These are phyloP conservation scores for Penicillium sp. DNA, from an alignment of 2,329 filamentous ascomycete genomes.

Conservation along the genomic window DNA sequence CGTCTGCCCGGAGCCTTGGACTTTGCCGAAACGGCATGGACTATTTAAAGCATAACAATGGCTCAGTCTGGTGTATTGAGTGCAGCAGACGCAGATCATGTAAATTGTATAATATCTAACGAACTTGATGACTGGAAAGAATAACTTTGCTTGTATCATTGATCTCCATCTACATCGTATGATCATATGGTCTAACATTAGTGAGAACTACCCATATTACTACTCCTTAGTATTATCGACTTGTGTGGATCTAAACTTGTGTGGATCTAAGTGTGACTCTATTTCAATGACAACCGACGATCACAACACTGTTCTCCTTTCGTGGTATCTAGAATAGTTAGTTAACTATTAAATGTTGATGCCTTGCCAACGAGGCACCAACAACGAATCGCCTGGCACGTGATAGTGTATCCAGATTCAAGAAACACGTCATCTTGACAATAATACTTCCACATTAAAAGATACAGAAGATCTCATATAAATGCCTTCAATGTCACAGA, in stretches of 20 bases:
- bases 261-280: neutral
- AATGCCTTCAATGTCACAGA: neutral
- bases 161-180: neutral
- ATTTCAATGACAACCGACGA: neutral
- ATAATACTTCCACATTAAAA: neutral
- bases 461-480: neutral
- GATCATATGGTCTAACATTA: neutral
- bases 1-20: slow-evolving; percentile 69
- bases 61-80: slow-evolving; percentile 11
- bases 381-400: neutral
- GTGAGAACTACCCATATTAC: neutral
- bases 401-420: neutral
- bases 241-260: too few species aligned
- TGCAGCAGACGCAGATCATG: slow-evolving; percentile 18
- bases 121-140: slow-evolving; percentile 4
- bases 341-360: neutral
- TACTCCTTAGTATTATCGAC: neutral
- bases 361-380: neutral
- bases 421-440: slow-evolving; percentile 3
- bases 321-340: neutral
- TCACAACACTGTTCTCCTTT: neutral
- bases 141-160: neutral
- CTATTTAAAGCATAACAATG: slow-evolving; percentile 31
- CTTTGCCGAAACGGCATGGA: slow-evolving; percentile 57
- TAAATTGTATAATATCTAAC: slow-evolving; percentile 13